Conservation (phyloP, 1,284 basidiomycete genomes). For the Grifola frondosa region DNA sequence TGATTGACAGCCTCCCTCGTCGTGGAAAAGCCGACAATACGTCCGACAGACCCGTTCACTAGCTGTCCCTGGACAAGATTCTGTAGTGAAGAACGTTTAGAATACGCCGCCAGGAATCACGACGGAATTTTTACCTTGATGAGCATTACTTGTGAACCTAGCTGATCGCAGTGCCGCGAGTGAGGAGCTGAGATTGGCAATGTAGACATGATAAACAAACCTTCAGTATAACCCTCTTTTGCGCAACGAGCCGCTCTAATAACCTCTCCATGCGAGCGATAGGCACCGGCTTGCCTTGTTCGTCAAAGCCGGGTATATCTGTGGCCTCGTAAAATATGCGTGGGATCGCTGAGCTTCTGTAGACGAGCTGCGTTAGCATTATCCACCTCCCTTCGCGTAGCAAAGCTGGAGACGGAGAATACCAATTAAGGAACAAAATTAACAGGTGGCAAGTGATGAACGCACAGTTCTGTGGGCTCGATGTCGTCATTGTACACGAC, state of each 20-base stretch:
- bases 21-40: slow-evolving; percentile 67
- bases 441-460: slow-evolving; percentile 2
- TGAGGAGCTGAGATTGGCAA: neutral
- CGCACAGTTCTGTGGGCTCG: slow-evolving; percentile 79
- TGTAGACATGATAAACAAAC: slow-evolving; percentile 15
- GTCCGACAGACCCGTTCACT: slow-evolving; percentile 90
- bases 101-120: neutral
- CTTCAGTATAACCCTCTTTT: slow-evolving; percentile 32
- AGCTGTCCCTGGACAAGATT: slow-evolving; percentile 51
- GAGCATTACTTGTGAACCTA: slow-evolving; percentile 44
- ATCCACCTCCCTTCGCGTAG: slow-evolving; percentile 61
- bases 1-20: slow-evolving; percentile 44
- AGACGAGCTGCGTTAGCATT: slow-evolving; percentile 53
- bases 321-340: slow-evolving; percentile 36
- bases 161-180: slow-evolving; percentile 7
- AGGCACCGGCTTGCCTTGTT: slow-evolving; percentile 14
- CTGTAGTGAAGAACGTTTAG: neutral
- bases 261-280: slow-evolving; percentile 22
- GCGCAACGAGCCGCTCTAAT: slow-evolving; percentile 33
- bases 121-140: slow-evolving; percentile 34
- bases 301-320: slow-evolving; percentile 36
- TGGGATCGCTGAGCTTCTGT: slow-evolving; percentile 26
- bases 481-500: slow-evolving; percentile 73
- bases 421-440: neutral
- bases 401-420: slow-evolving; percentile 44